These are phyloP conservation scores for Neurospora cerealis DNA, from an alignment of 495 filamentous ascomycete species.

Conservation along the genomic window DNA sequence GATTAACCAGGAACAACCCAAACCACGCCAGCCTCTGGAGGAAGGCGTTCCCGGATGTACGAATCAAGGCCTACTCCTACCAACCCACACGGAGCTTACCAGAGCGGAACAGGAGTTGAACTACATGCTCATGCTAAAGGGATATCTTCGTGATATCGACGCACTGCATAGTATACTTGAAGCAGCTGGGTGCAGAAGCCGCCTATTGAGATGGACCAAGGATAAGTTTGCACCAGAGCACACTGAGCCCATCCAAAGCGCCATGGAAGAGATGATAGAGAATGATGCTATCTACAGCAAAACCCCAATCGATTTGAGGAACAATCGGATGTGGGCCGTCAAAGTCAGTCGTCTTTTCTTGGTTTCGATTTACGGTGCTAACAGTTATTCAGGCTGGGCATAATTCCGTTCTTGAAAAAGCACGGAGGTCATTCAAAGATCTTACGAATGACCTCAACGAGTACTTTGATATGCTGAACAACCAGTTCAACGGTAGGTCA, in stretches of 20 bases:
- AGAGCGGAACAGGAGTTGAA: slow-evolving; percentile 16
- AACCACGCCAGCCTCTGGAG: slow-evolving; percentile 3
- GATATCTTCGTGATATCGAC: slow-evolving; percentile 59
- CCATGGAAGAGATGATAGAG: slow-evolving; percentile 69
- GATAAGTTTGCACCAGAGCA: slow-evolving; percentile 55
- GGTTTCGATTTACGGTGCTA: not conserved
- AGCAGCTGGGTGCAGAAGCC: slow-evolving; percentile 46
- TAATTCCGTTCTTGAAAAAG: slow-evolving; percentile 79
- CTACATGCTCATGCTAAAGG: slow-evolving; percentile 29
- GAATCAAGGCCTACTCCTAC: slow-evolving; percentile 32
- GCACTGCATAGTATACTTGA: slow-evolving; percentile 59
- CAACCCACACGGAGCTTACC: slow-evolving; percentile 25
- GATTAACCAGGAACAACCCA: not conserved
- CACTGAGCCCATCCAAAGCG: slow-evolving; percentile 45
- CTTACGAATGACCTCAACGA: slow-evolving; percentile 65
- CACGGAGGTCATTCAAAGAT: slow-evolving; percentile 79
- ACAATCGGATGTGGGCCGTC: slow-evolving; percentile 88
- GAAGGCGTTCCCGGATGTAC: slow-evolving; percentile 8
- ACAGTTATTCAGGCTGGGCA: slow-evolving; percentile 53
- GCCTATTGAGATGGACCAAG: slow-evolving; percentile 53
- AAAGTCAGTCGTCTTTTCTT: slow-evolving; percentile 42
- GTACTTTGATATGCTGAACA: slow-evolving; percentile 53
- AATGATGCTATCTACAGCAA: slow-evolving; percentile 69
- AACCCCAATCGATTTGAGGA: slow-evolving; percentile 74
- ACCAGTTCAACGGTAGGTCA: slow-evolving; percentile 27